These are phyloP conservation scores for Psilocybe cubensis DNA, from an alignment of 768 basidiomycete genomes.

Conservation along the genomic window DNA sequence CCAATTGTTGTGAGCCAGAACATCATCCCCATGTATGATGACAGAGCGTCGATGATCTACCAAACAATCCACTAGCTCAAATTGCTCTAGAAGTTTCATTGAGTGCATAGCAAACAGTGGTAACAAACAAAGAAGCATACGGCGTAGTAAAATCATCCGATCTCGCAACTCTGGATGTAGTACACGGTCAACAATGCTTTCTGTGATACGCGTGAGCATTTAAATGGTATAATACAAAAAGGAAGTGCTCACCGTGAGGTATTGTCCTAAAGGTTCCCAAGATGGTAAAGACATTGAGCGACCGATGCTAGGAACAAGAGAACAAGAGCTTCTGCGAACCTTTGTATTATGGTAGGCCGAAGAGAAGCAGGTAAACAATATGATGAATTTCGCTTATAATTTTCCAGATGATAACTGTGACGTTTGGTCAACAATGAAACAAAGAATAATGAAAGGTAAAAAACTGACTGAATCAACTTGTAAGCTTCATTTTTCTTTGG, in stretches of 20 bases:
- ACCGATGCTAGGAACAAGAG: not conserved
- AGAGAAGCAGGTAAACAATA: constrained; percentile 91
- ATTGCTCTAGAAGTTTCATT: constrained; percentile 54
- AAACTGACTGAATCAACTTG: constrained; percentile 75
- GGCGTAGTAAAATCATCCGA: constrained; percentile 86
- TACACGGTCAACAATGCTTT: constrained; percentile 89
- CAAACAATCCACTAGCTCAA: constrained; percentile 80
- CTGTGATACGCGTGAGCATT: constrained; percentile 39
- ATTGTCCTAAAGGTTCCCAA: constrained; percentile 64
- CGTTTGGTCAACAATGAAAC: constrained; percentile 1
- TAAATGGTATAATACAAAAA: not conserved
- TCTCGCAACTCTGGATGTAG: constrained; percentile 90
- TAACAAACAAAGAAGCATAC: constrained; percentile 42
- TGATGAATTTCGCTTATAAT: constrained; percentile 81
- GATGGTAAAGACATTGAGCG: not conserved
- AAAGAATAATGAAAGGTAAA: not conserved
- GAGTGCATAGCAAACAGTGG: not conserved
- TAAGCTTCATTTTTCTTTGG: constrained; percentile 79
- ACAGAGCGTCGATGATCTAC: constrained; percentile 71
- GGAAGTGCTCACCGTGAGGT: constrained; percentile 67
- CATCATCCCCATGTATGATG: constrained; percentile 88
- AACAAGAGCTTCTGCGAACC: constrained; percentile 40
- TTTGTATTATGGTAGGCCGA: constrained; percentile 87
- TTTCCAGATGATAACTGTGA: constrained; percentile 86
- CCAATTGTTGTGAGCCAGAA: constrained; percentile 89